phyloP scores from a whole-genome alignment of 2,329 filamentous ascomycete species.

The Calonectria fujianensis region DNA sequence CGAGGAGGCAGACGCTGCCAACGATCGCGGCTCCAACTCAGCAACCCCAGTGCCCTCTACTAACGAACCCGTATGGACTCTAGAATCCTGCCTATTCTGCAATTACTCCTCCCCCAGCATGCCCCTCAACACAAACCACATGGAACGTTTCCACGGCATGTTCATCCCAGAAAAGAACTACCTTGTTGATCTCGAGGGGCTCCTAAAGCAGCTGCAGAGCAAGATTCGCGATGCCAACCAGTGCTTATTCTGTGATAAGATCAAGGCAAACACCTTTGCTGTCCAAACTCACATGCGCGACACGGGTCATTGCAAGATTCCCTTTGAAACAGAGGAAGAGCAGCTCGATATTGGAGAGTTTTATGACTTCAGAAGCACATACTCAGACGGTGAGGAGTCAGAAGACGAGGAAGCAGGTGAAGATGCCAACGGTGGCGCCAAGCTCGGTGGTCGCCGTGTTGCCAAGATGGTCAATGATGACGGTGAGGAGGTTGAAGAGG shows the following conservation, averaged over 20 bases:
- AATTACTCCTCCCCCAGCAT: constrained; percentile 87
- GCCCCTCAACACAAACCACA: constrained; percentile 87
- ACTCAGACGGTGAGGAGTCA: constrained; percentile 85
- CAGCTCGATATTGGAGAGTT: constrained; percentile 96
- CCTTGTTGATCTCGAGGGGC: constrained; percentile 86
- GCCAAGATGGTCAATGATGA: constrained; percentile 71
- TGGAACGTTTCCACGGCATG: constrained; percentile 95
- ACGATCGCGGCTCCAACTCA: constrained; percentile 66
- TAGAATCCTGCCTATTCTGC: constrained; percentile 89
- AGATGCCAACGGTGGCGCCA: constrained; percentile 76
- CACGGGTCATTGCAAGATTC: constrained; percentile 97
- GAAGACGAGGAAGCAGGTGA: constrained; percentile 70
- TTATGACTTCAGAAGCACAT: constrained; percentile 97
- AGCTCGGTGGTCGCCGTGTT: constrained; percentile 78
- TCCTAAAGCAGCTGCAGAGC: constrained; percentile 85
- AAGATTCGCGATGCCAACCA: constrained; percentile 88
- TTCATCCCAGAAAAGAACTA: constrained; percentile 95
- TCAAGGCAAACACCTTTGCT: constrained; percentile 85
- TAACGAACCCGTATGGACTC: constrained; percentile 63
- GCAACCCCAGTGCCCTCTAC: constrained; percentile 59
- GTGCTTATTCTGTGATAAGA: constrained; percentile 91
- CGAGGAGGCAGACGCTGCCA: constrained; percentile 66
- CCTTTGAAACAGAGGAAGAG: constrained; percentile 90
- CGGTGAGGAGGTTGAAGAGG: constrained; percentile 71
- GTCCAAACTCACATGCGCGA: constrained; percentile 98